These are phyloP conservation scores for Neurospora tetraspora DNA, from an alignment of 495 filamentous ascomycete species.

Conservation along the genomic window DNA sequence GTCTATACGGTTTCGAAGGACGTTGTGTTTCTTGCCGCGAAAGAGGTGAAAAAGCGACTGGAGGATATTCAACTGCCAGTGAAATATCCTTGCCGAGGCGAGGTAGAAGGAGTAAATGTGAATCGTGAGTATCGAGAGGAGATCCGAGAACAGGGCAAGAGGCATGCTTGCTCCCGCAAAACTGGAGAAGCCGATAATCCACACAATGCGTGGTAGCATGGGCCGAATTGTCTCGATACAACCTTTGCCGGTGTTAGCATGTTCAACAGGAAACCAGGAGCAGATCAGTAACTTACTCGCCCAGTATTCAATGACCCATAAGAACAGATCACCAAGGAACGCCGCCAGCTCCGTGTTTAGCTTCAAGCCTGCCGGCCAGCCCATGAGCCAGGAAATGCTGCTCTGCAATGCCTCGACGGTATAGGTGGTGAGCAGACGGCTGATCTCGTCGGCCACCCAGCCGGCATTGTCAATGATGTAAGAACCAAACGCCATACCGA, in stretches of 20 bases:
- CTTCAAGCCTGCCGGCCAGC: slow-evolving; percentile 95
- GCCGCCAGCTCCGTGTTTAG: slow-evolving; percentile 88
- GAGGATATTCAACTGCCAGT: slow-evolving; percentile 96
- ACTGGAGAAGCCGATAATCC: slow-evolving; percentile 86
- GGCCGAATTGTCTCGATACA: slow-evolving; percentile 70
- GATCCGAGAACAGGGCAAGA: slow-evolving; percentile 89
- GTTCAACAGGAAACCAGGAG: not conserved
- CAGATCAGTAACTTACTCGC: slow-evolving; percentile 47
- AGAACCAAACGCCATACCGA: slow-evolving; percentile 89
- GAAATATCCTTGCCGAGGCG: slow-evolving; percentile 89
- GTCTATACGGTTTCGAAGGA: slow-evolving; percentile 93
- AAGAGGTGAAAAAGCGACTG: slow-evolving; percentile 97
- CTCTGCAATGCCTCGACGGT: slow-evolving; percentile 81
- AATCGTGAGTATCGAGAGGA: slow-evolving; percentile 82
- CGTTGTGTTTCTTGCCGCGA: slow-evolving; percentile 94
- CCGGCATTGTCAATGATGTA: slow-evolving; percentile 94
- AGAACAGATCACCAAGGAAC: slow-evolving; percentile 88
- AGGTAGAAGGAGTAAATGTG: slow-evolving; percentile 99
- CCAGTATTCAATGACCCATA: slow-evolving; percentile 99
- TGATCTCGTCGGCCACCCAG: slow-evolving; percentile 76
- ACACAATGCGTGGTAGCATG: slow-evolving; percentile 74
- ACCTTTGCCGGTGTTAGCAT: slow-evolving; percentile 27
- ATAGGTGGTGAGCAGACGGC: slow-evolving; percentile 65
- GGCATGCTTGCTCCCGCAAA: slow-evolving; percentile 97
- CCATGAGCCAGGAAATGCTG: slow-evolving; percentile 93